A percentile compares a stretch with the other conserved stretches of the same genome.
Evolutionary conservation across 768 basidiomycete species (phyloP).

Genomic region (Psilocybe sp.): DNA sequence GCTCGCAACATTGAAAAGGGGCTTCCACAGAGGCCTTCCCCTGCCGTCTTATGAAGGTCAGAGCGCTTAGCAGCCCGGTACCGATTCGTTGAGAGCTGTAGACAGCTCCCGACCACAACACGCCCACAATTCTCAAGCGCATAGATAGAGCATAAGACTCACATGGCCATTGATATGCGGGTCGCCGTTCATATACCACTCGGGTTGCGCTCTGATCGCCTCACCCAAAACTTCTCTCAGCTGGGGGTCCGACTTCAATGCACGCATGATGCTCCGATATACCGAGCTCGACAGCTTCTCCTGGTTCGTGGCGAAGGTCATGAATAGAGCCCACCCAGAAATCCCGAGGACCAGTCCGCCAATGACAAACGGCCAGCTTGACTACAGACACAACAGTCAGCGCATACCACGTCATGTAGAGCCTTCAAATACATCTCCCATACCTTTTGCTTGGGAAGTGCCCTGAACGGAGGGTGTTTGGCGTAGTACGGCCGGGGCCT

Average conservation of each 20-base stretch:
- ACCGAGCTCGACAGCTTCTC: conserved; percentile 78
- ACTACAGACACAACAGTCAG: conserved; percentile 22
- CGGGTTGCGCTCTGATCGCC: conserved; percentile 60
- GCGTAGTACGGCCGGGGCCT: conserved; percentile 36
- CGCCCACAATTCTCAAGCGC: background rate
- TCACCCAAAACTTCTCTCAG: conserved; percentile 59
- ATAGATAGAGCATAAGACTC: conserved; percentile 22
- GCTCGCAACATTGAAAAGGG: no score
- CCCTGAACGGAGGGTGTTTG: conserved; percentile 29
- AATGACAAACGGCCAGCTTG: conserved; percentile 58
- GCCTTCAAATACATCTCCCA: background rate
- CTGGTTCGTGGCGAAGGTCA: conserved; percentile 70
- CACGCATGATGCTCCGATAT: conserved; percentile 61
- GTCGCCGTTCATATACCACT: conserved; percentile 77
- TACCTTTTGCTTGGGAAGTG: conserved; percentile 36
- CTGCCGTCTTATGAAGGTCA: no score
- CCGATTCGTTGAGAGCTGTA: no score
- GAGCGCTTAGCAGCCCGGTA: no score
- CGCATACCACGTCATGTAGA: background rate
- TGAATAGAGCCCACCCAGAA: conserved; percentile 64
- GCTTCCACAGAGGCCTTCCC: no score
- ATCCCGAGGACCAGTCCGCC: conserved; percentile 50
- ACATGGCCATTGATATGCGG: conserved; percentile 70
- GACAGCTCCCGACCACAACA: background rate
- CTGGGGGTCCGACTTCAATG: conserved; percentile 49